A percentile compares a stretch with the other conserved stretches of the same genome.
phyloP scores from a whole-genome alignment of 495 filamentous ascomycete genomes.

The Alectoria sarmentosa region DNA sequence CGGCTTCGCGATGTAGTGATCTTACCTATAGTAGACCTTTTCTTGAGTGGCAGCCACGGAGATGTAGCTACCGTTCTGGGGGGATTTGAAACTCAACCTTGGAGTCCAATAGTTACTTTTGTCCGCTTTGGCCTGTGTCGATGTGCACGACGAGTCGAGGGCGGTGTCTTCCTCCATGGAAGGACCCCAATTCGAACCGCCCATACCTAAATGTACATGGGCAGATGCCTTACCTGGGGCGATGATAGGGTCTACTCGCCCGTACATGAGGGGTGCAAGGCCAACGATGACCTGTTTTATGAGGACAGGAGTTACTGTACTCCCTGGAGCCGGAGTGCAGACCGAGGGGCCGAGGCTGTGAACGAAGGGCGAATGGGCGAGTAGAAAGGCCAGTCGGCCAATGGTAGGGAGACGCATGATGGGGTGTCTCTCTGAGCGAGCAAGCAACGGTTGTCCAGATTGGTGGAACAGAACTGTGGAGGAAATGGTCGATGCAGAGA shows the following conservation, averaged over 20 bases:
- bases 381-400: neutral
- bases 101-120: constrained; percentile 76
- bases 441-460: neutral
- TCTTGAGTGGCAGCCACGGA: constrained; percentile 59
- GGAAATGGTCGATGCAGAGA: constrained; percentile 1
- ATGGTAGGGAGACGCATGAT: constrained; percentile 2
- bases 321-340: neutral
- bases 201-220: constrained; percentile 71
- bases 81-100: constrained; percentile 62
- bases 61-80: constrained; percentile 58
- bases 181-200: constrained; percentile 65
- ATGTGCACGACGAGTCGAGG: constrained; percentile 56
- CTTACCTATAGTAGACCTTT: constrained; percentile 66
- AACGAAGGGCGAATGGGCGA: neutral
- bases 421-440: neutral
- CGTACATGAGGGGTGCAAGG: constrained; percentile 38
- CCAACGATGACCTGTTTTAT: constrained; percentile 1
- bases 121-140: constrained; percentile 57
- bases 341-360: neutral
- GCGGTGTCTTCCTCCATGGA: constrained; percentile 52
- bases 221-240: constrained; percentile 46
- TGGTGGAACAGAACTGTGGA: neutral
- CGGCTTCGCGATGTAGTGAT: constrained; percentile 2
- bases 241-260: constrained; percentile 67
- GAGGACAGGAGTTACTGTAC: neutral